Evolutionary conservation across 2,329 filamentous ascomycete genomes (phyloP).

Genomic region (Ceratocystis cubensis): DNA sequence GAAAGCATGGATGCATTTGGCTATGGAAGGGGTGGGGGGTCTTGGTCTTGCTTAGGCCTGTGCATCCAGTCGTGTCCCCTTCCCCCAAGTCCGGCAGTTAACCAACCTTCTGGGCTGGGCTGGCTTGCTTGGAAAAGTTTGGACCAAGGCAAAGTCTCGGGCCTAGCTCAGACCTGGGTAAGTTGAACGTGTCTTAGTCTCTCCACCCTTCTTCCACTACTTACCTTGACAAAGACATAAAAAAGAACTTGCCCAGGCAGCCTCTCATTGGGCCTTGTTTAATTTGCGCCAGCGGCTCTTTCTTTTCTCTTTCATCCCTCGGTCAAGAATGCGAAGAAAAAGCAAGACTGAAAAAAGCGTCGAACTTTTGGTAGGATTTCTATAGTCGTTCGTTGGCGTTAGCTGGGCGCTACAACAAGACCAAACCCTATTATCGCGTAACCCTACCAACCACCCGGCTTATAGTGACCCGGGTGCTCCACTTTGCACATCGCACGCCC

Average conservation of each 20-base stretch:
- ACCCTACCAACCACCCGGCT: slow-evolving; percentile 7
- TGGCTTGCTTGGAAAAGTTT: not conserved
- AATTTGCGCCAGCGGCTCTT: not conserved
- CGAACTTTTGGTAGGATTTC: not conserved
- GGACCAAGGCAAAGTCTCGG: not conserved
- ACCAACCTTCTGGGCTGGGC: not conserved
- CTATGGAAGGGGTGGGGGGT: too few species aligned
- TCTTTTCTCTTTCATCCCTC: not conserved
- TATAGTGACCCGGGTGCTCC: not conserved
- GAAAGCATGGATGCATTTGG: slow-evolving; percentile 3
- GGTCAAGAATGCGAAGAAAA: not conserved
- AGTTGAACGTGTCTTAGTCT: not conserved
- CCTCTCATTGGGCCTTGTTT: not conserved
- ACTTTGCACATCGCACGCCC: slow-evolving; percentile 7
- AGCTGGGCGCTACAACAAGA: too few species aligned
- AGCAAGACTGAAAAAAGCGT: not conserved
- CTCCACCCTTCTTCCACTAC: not conserved
- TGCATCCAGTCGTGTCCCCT: not conserved
- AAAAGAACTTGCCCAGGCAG: not conserved
- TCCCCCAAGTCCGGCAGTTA: slow-evolving; percentile 5
- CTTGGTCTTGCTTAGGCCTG: not conserved
- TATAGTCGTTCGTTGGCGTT: not conserved
- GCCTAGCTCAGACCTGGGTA: not conserved
- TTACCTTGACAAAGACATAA: not conserved
- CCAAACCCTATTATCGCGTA: not conserved